These are phyloP conservation scores for Hypocrella siamensis DNA, from an alignment of 2,329 filamentous ascomycete species.

Conservation along the genomic window DNA sequence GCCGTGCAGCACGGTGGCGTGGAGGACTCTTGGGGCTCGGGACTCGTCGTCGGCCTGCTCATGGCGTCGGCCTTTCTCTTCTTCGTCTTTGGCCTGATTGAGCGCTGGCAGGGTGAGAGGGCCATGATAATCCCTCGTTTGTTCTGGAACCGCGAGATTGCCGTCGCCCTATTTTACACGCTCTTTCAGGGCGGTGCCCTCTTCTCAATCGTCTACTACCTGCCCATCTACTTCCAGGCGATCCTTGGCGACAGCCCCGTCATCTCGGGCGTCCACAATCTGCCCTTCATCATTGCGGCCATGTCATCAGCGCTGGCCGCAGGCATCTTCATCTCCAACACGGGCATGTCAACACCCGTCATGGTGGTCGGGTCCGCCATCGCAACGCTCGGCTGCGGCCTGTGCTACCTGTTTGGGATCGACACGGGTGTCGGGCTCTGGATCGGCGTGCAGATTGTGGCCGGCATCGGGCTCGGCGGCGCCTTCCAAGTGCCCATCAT, in stretches of 20 bases:
- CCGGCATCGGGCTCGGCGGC: constrained; percentile 29
- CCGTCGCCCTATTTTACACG: constrained; percentile 19
- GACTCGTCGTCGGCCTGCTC: constrained; percentile 24
- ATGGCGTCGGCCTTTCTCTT: constrained; percentile 21
- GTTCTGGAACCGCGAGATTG: constrained; percentile 20
- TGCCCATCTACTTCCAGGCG: constrained; percentile 30
- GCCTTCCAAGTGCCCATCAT: constrained; percentile 35
- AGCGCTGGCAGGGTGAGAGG: constrained; percentile 27
- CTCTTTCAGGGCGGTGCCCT: constrained; percentile 27
- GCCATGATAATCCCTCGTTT: constrained; percentile 25
- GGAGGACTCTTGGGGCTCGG: constrained; percentile 24
- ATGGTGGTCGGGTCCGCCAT: constrained; percentile 28
- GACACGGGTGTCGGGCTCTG: constrained; percentile 24
- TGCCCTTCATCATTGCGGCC: constrained; percentile 28
- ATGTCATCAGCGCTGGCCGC: constrained; percentile 23
- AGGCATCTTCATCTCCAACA: constrained; percentile 21
- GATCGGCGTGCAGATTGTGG: constrained; percentile 38
- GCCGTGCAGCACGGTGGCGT: constrained; percentile 32
- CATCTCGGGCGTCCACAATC: constrained; percentile 24
- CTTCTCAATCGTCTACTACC: constrained; percentile 29
- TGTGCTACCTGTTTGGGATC: constrained; percentile 24
- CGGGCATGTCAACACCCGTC: constrained; percentile 26
- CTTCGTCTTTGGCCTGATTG: constrained; percentile 17
- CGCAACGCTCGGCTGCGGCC: constrained; percentile 24
- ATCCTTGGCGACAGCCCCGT: constrained; percentile 24